Base-by-base conservation (phyloP, 169 alveolate species). In the Amoebophrya sp. region DNA sequence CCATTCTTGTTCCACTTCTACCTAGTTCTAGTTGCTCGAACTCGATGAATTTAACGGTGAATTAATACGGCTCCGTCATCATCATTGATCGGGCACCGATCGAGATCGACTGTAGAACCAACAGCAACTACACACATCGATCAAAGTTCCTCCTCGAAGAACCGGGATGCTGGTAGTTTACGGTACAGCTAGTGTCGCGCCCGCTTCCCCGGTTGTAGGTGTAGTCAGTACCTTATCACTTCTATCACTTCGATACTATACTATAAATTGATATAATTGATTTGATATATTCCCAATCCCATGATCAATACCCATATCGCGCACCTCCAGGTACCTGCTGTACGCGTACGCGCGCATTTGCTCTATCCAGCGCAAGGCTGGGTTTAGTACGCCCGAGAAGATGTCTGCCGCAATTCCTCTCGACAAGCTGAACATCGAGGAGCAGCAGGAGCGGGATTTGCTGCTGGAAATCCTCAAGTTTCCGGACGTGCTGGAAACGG, bases 401-500 rank as follows among this genome's bases (percentile, higher is more conserved):
- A 20, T 40, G 31, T 87, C 89, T 0, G 39, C 88, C 38, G 45
- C 39, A 38, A 89, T 18, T 13, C 70, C 34, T 10, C 31, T 43
- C 1, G 4, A 13, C 43, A 88, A 93, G 88, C 58, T 93, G 45
- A 40, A 92, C 39, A 45, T 93, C 69, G 48, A 41, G 34, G 92
- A 92, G 40, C 89, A 90, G 29, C 34, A 42, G 29, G 99, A 97
- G 92, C 88, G 96, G 90, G 93, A 93, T 42, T 90, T 97, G 43
- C 97, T 98, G 39, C 92, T 96, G 10, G 92, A 90, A 34, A 89
- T 97, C n/a, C 87, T 96, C 0, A 94, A 96, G 92, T 94, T 97
- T 43, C 97, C 98, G 26, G 99, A 97, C 91, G 95, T 96, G 20
- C 67, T 97, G 89, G 97, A 96, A 67, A 93, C 94, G 23, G 96